Base-by-base conservation (phyloP, 495 filamentous ascomycete genomes). In the Tirmania nivea region DNA sequence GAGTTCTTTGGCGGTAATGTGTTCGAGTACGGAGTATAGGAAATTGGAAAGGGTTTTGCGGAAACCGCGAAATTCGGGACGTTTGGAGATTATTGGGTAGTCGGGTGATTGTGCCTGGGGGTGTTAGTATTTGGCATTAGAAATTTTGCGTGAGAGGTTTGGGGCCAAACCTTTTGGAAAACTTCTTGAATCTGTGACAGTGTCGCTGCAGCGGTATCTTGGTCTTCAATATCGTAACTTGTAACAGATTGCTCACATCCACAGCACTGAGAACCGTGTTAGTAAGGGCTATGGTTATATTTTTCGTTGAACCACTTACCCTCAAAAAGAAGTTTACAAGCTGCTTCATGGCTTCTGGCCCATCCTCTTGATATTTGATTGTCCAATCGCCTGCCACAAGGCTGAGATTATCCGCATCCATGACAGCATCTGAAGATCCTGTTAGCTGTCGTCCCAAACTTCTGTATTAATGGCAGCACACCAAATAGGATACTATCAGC, bases 81-180 rank as follows among this genome's bases (percentile, higher is more conserved):
- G 72, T 64, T 79, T 84, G 10, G 86, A 85, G 19, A 92, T 81
- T 14, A 97, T 74, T n/a, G 90, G 92, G 61, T 96, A 97, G 25
- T 95, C 92, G 16, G 82, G 77, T 45, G 87, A 79, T 45, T 78
- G 78, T 66, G 83, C 77, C 67, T 82, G 55, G 49, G 11, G 34
- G 1, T n/a, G 14, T 19, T 16, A 50, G 12, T 12, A 6, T 35
- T 34, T 54, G 51, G 52, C 60, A 61, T 52, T 21, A 31, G 9
- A 8, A 6, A 54, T 54, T 17, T 19, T 52, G 21, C 14, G 35
- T 4, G 8, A 3, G n/a, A n/a, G 1, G 16, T 12, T 4, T n/a
- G 52, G 25, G 14, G 31, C 65, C 72, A 59, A 61, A 81, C 77
- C 54, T 79, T 75, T 56, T 85, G 75, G 63, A 84, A 90, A 54